These are phyloP conservation scores for Torulaspora microellipsoides DNA, from an alignment of 805 yeast genomes.

Conservation along the genomic window DNA sequence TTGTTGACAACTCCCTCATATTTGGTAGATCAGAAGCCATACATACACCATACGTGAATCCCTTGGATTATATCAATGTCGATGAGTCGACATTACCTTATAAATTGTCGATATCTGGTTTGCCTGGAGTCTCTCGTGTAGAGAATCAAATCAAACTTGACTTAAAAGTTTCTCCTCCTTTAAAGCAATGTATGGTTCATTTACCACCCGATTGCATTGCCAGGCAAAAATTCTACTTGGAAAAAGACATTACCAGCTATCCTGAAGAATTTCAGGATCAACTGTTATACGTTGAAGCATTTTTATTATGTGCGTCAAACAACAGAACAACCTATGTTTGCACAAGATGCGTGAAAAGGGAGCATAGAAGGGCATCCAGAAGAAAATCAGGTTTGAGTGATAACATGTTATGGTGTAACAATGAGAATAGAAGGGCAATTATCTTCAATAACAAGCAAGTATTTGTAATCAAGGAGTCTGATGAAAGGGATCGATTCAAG, in stretches of 20 bases:
- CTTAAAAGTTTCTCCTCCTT: conserved; percentile 62
- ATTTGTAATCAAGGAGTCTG: conserved; percentile 41
- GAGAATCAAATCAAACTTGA: conserved; percentile 90
- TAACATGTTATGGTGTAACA: conserved; percentile 71
- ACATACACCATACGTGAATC: conserved; percentile 20
- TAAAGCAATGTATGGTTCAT: conserved; percentile 61
- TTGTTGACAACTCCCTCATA: conserved; percentile 17
- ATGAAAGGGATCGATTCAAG: conserved; percentile 27
- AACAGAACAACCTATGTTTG: conserved; percentile 70
- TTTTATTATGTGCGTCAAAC: conserved; percentile 59
- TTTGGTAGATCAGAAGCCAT: conserved; percentile 25
- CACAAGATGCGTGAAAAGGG: conserved; percentile 84
- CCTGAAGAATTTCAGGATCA: conserved; percentile 48
- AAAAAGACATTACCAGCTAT: conserved; percentile 38
- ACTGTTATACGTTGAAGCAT: conserved; percentile 68
- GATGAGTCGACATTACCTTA: conserved; percentile 37
- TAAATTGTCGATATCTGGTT: conserved; percentile 48
- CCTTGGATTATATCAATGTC: conserved; percentile 27
- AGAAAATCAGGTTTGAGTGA: conserved; percentile 78
- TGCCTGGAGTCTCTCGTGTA: conserved; percentile 83
- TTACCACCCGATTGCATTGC: conserved; percentile 85
- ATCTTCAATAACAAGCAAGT: conserved; percentile 90
- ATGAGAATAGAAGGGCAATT: conserved; percentile 72
- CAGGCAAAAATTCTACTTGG: conserved; percentile 74
- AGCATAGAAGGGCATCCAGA: conserved; percentile 88